Percentiles rank a stretch among this genome's conserved stretches.
phyloP scores from a whole-genome alignment of 2,329 filamentous ascomycete genomes.

The Allantophomopsis lycopodina region DNA sequence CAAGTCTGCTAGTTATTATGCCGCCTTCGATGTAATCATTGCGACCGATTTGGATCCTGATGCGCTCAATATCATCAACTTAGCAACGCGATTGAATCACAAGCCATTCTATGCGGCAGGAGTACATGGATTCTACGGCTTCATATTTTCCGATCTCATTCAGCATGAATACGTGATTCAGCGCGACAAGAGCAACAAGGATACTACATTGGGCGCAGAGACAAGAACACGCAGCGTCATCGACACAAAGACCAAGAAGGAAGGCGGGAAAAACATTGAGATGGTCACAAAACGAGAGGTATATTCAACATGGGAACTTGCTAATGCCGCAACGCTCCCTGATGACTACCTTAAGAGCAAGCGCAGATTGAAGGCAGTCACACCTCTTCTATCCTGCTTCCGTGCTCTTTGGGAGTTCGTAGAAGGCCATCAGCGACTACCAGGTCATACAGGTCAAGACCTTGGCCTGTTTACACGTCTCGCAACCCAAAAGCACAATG shows the following conservation, averaged over 20 bases:
- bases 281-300: slow-evolving; percentile 83
- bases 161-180: slow-evolving; percentile 83
- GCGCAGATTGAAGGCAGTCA: slow-evolving; percentile 62
- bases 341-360: slow-evolving; percentile 55
- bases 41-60: slow-evolving; percentile 75
- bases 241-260: slow-evolving; percentile 54
- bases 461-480: slow-evolving; percentile 64
- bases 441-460: slow-evolving; percentile 46
- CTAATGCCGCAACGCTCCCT: slow-evolving; percentile 59
- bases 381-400: slow-evolving; percentile 71
- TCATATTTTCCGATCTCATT: slow-evolving; percentile 87
- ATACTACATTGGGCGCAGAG: slow-evolving; percentile 48
- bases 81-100: slow-evolving; percentile 64
- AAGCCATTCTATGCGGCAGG: slow-evolving; percentile 82
- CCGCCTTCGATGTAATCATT: slow-evolving; percentile 71
- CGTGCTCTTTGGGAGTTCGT: slow-evolving; percentile 86
- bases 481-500: slow-evolving; percentile 64
- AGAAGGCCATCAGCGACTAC: slow-evolving; percentile 34
- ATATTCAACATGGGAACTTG: slow-evolving; percentile 80
- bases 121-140: slow-evolving; percentile 84
- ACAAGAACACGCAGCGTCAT: slow-evolving; percentile 66
- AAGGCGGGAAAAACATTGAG: slow-evolving; percentile 61
- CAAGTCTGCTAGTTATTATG: slow-evolving; percentile 64
- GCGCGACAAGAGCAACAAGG: slow-evolving; percentile 65
- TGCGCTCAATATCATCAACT: slow-evolving; percentile 69